These are phyloP conservation scores for Hippophae rhamnoides DNA, from an alignment of 306 rosid species.

Conservation along the genomic window DNA sequence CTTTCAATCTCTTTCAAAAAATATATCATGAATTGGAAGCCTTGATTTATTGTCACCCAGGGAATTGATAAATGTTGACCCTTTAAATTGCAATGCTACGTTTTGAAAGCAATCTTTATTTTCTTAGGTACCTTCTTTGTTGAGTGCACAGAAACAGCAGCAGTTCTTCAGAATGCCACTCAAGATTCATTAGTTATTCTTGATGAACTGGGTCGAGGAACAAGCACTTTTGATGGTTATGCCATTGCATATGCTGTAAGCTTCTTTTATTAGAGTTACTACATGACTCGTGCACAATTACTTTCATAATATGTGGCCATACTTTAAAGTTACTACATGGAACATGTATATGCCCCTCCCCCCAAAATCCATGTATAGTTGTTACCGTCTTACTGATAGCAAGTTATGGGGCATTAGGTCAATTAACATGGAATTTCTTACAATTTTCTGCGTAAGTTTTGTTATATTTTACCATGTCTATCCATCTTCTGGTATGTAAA, in stretches of 20 bases:
- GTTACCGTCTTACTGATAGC: too few relatives aligned
- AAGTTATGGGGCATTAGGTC: too few relatives aligned
- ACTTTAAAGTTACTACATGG: too few relatives aligned
- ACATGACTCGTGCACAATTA: too few relatives aligned
- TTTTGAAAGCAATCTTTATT: conserved; percentile 6
- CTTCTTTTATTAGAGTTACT: background rate
- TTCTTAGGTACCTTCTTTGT: conserved; percentile 80
- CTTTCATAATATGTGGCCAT: too few relatives aligned
- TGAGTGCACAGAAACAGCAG: conserved; percentile 92
- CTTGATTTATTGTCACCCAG: background rate
- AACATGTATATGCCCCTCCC: too few relatives aligned
- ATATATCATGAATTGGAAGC: background rate
- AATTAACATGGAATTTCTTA: too few relatives aligned
- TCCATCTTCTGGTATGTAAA: background rate
- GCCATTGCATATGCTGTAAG: conserved; percentile 97
- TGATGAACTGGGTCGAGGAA: conserved; percentile 95
- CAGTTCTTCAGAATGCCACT: conserved; percentile 79
- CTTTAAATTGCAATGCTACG: conserved; percentile 3
- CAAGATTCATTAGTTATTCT: conserved; percentile 89
- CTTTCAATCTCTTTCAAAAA: too few relatives aligned
- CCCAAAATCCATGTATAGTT: too few relatives aligned
- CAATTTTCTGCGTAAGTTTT: too few relatives aligned
- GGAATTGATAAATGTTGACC: background rate
- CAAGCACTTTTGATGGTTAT: conserved; percentile 94
- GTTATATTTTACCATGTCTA: background rate